Evolutionary conservation across 2,329 filamentous ascomycete genomes (phyloP), one percentile per base, ranked within the genome.

Genomic region (Coniochaeta prunicola): DNA sequence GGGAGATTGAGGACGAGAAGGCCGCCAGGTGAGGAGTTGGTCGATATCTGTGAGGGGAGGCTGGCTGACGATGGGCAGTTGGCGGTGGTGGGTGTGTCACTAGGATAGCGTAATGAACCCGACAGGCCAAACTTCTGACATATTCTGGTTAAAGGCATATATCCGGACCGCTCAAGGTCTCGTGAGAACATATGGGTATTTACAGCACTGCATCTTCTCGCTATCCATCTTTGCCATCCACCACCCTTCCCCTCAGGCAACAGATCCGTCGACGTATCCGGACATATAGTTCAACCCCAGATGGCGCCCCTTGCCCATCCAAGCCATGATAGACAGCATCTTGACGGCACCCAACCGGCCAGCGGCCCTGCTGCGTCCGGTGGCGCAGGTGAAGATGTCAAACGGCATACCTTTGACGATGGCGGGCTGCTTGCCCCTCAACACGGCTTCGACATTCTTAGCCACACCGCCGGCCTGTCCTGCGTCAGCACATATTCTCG

Each of bases 1-100:
- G 85, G 69, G 87, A 97, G 76, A 89, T 97, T 73, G 92, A 97
- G 68, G 88, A 91, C 24, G 92, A 93, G 81, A 94, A 90, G 79
- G 76, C 77, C 60, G 77, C 80, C 61, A 76, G 77, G 73, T 80
- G 63, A 68, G 10, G 4, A 31, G 26, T 3, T 7, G 13, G 24
- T 6, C 4, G 9, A 3, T n/a, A 4, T 26, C n/a, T 15, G 24
- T 26, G 8, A 9, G 5, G 17, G 48, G 26, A 24, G 4, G 28
- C 28, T 26, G 15, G 24, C n/a, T n/a, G n/a, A n/a, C n/a, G 24
- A 24, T 53, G 45, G 12, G 30, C 15, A 53, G 26, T 13, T 53
- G 12, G 13, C 13, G 30, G 31, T 21, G 42, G 10, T 30, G 26
- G 30, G 30, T n/a, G 17, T 19, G 13, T 55, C 2, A 24, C 24